Conservation (phyloP, 1,284 basidiomycete genomes). For the Pulveroboletus sp. region DNA sequence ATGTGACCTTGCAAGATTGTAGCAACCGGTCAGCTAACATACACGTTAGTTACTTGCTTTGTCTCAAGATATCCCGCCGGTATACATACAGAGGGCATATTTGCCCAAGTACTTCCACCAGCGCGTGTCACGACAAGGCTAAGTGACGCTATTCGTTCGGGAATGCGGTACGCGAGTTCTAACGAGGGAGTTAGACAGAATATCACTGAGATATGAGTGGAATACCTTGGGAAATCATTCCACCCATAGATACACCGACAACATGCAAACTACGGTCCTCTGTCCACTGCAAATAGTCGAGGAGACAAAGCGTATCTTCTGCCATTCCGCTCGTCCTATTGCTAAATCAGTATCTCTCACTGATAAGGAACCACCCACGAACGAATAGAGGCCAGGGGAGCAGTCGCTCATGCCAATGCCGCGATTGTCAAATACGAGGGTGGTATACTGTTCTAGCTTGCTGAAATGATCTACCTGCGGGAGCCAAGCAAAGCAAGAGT, state of each 20-base stretch:
- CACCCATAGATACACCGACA: conserved; percentile 79
- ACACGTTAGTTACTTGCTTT: not conserved
- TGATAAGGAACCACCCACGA: conserved; percentile 7
- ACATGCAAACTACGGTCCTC: conserved; percentile 59
- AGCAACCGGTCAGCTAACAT: conserved; percentile 12
- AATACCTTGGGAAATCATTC: conserved; percentile 80
- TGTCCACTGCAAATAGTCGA: conserved; percentile 76
- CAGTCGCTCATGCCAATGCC: conserved; percentile 78
- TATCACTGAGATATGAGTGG: not conserved
- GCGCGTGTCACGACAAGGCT: conserved; percentile 69
- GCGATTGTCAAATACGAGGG: conserved; percentile 84
- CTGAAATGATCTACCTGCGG: conserved; percentile 59
- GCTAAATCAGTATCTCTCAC: not conserved
- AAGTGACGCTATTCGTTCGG: conserved; percentile 64
- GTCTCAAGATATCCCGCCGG: not conserved
- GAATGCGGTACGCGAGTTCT: conserved; percentile 68
- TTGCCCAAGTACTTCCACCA: conserved; percentile 30
- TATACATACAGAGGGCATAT: conserved; percentile 18
- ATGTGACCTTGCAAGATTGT: conserved; percentile 21
- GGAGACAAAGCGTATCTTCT: conserved; percentile 63
- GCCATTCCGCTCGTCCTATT: conserved; percentile 73
- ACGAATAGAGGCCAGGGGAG: conserved; percentile 70
- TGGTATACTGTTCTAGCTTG: conserved; percentile 46
- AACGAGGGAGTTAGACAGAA: not conserved
- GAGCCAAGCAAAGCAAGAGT: conserved; percentile 60